phyloP scores from a whole-genome alignment of 2,329 filamentous ascomycete species.

The Fusarium verticillioides region DNA sequence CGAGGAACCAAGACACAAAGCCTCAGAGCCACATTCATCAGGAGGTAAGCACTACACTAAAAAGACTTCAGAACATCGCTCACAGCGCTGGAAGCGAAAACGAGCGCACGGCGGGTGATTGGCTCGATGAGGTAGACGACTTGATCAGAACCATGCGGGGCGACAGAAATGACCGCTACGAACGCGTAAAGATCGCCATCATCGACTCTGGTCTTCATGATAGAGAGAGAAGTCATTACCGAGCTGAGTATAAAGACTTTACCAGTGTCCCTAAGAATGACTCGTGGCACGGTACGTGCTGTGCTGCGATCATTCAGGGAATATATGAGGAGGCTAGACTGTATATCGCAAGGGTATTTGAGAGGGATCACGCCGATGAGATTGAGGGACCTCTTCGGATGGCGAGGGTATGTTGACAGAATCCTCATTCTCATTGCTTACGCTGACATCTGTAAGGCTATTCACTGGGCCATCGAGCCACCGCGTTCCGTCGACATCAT shows the following conservation, averaged over 20 bases:
- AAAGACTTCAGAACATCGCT: accelerated
- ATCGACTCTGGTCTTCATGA: neutral
- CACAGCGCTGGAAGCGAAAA: accelerated
- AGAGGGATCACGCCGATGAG: accelerated
- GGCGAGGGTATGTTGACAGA: too few relatives aligned
- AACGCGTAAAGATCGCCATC: accelerated
- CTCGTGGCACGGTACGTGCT: neutral
- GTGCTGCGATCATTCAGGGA: accelerated
- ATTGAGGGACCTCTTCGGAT: accelerated
- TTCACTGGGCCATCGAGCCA: neutral
- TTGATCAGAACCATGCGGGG: accelerated
- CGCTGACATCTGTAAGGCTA: too few relatives aligned
- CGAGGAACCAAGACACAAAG: accelerated
- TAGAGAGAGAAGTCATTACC: accelerated
- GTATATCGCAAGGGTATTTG: accelerated
- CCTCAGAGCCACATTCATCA: accelerated
- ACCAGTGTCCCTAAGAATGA: accelerated
- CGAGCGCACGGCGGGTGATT: accelerated
- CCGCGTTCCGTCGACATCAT: neutral
- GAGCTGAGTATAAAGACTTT: neutral
- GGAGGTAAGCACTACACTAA: accelerated
- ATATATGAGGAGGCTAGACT: neutral
- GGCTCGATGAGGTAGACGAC: neutral
- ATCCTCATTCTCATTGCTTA: too few relatives aligned
- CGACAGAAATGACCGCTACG: accelerated